Conservation (phyloP, 1,284 basidiomycete genomes). For the Ceratobasidium sp. region DNA sequence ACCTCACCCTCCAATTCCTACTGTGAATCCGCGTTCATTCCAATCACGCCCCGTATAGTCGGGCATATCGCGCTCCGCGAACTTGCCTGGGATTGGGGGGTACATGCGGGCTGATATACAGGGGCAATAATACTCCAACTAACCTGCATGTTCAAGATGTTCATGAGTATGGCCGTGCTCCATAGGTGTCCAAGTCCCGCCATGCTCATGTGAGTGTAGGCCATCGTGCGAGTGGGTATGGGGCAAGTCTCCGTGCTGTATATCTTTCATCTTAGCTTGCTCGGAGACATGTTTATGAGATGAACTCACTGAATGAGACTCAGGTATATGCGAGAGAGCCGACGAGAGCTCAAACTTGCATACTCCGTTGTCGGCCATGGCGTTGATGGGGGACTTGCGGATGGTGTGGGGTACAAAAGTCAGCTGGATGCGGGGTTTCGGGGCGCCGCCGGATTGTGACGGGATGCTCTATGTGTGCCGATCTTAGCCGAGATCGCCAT, state of each 20-base stretch:
- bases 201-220: slow-evolving; percentile 46
- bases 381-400: not conserved
- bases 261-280: slow-evolving; percentile 2
- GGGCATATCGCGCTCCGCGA: slow-evolving; percentile 90
- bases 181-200: slow-evolving; percentile 52
- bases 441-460: slow-evolving; percentile 16
- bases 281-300: not conserved
- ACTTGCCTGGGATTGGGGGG: slow-evolving; percentile 76
- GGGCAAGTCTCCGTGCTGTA: slow-evolving; percentile 18
- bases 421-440: not conserved
- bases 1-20: slow-evolving; percentile 95
- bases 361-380: slow-evolving; percentile 29
- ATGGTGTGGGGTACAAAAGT: slow-evolving; percentile 4
- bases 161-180: slow-evolving; percentile 94
- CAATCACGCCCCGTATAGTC: slow-evolving; percentile 88
- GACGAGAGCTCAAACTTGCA: slow-evolving; percentile 39
- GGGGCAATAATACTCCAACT: slow-evolving; percentile 47
- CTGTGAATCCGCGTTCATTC: slow-evolving; percentile 92
- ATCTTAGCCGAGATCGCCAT: slow-evolving; percentile 14
- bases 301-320: slow-evolving; percentile 28
- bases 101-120: slow-evolving; percentile 33
- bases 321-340: slow-evolving; percentile 24
- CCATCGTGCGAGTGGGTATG: slow-evolving; percentile 63
- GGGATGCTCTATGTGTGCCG: not conserved
- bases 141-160: slow-evolving; percentile 86